Evolutionary conservation across 139 green algal species (phyloP).

Genomic region (Diplosphaera chodatii): DNA sequence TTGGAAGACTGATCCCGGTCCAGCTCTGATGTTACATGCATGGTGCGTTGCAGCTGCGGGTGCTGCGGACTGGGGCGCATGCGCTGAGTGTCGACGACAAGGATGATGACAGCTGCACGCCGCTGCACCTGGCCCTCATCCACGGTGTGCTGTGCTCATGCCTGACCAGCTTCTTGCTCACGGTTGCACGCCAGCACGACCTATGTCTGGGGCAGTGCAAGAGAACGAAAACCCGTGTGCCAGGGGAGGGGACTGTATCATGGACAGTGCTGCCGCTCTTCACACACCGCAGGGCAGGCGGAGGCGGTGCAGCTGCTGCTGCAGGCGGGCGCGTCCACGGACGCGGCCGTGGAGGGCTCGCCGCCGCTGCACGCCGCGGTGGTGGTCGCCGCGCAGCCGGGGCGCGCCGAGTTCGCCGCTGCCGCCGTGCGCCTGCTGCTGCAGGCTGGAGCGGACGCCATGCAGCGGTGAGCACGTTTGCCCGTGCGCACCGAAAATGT

Average conservation of each 20-base stretch:
- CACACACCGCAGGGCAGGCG: constrained; percentile 39
- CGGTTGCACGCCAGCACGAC: too few relatives aligned
- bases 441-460: constrained; percentile 29
- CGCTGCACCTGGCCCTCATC: constrained; percentile 77
- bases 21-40: too few relatives aligned
- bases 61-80: not conserved
- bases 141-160: too few relatives aligned
- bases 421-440: constrained; percentile 38
- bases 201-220: too few relatives aligned
- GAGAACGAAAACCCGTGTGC: too few relatives aligned
- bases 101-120: constrained; percentile 57
- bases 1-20: too few relatives aligned
- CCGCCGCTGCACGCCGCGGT: constrained; percentile 60
- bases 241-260: too few relatives aligned
- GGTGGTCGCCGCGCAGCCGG: constrained; percentile 23
- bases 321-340: constrained; percentile 25
- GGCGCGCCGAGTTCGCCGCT: constrained; percentile 14
- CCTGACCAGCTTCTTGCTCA: too few relatives aligned
- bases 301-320: constrained; percentile 48
- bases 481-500: too few relatives aligned
- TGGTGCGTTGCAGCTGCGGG: constrained; percentile 1
- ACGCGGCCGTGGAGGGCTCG: constrained; percentile 53
- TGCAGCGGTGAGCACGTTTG: constrained; percentile 20
- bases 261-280: too few relatives aligned
- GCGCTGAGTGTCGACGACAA: constrained; percentile 27